phyloP scores from a whole-genome alignment of 805 yeast genomes.

The Nakazawaea siamensis region DNA sequence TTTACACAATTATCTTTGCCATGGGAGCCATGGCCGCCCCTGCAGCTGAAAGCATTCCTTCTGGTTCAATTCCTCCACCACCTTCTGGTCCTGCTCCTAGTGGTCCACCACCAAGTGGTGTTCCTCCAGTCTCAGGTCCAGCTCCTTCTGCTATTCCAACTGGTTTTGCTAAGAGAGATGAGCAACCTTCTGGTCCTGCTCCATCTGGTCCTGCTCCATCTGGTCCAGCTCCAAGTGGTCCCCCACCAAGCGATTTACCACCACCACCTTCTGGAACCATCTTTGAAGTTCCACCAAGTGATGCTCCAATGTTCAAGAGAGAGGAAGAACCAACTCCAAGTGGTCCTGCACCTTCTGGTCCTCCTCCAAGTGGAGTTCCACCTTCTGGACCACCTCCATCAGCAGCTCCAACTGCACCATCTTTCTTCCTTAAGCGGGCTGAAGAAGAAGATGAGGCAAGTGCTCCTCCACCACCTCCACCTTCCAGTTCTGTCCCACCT shows the following conservation, averaged over 20 bases:
- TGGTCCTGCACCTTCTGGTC: not conserved
- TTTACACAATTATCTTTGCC: constrained; percentile 1
- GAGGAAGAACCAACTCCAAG: too few species aligned
- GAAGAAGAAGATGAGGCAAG: not conserved
- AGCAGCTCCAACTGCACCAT: not conserved
- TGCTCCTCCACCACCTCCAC: constrained; percentile 1
- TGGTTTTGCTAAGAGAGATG: too few species aligned
- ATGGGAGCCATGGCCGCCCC: not conserved
- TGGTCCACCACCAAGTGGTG: constrained; percentile 2
- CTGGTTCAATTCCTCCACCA: not conserved
- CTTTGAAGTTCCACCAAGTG: not conserved
- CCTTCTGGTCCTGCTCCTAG: not conserved
- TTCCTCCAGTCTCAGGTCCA: not conserved
- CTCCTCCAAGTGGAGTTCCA: not conserved
- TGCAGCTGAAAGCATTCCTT: not conserved
- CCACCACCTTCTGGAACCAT: not conserved
- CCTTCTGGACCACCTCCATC: constrained; percentile 1
- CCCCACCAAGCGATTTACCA: not conserved
- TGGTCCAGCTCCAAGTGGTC: not conserved
- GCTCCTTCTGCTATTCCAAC: constrained; percentile 1
- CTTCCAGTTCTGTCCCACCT: not conserved
- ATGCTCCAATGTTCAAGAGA: too few species aligned
- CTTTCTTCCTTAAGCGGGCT: not conserved
- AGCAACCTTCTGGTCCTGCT: too few species aligned
- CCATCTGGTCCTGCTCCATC: not conserved